Conservation (phyloP, 208 protist species). For the Trypanosomatidae sp. region DNA sequence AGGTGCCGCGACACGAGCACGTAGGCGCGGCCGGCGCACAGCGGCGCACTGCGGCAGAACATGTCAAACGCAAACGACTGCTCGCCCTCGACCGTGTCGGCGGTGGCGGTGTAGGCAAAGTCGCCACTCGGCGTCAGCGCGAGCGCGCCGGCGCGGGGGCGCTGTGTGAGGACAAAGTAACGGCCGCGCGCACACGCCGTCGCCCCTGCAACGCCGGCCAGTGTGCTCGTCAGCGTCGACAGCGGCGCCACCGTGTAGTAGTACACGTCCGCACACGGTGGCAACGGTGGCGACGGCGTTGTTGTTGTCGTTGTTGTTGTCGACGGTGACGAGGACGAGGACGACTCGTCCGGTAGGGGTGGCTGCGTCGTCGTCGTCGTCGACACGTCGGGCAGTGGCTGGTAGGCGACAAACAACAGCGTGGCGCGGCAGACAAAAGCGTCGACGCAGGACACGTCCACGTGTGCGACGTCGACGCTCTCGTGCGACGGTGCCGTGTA, state of each 20-base stretch:
- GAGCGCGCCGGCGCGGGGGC: conserved; percentile 22
- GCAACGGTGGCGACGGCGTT: conserved; percentile 8
- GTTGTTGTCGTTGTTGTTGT: conserved; percentile 8
- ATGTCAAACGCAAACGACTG: conserved; percentile 63
- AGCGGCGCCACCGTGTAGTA: conserved; percentile 45
- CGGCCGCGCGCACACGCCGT: conserved; percentile 47
- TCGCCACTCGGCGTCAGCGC: conserved; percentile 41
- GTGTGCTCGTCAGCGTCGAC: conserved; percentile 33
- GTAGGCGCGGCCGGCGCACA: conserved; percentile 58
- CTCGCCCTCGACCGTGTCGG: conserved; percentile 18
- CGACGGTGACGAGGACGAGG: conserved; percentile 3
- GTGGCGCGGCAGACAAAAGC: conserved; percentile 31
- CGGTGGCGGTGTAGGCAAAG: conserved; percentile 46
- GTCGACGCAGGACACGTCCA: conserved; percentile 45
- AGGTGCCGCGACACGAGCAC: conserved; percentile 29
- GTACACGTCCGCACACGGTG: conserved; percentile 57
- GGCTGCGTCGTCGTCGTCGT: conserved; percentile 5
- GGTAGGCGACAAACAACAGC: conserved; percentile 38
- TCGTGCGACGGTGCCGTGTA: conserved; percentile 35
- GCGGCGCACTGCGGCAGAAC: conserved; percentile 41
- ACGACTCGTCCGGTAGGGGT: conserved; percentile 3
- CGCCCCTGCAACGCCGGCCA: conserved; percentile 36
- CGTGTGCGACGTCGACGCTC: conserved; percentile 21
- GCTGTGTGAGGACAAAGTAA: conserved; percentile 47
- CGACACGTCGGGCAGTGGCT: conserved; percentile 4